Conservation (phyloP, 2,329 filamentous ascomycete genomes). For the Sporothrix schenckii region DNA sequence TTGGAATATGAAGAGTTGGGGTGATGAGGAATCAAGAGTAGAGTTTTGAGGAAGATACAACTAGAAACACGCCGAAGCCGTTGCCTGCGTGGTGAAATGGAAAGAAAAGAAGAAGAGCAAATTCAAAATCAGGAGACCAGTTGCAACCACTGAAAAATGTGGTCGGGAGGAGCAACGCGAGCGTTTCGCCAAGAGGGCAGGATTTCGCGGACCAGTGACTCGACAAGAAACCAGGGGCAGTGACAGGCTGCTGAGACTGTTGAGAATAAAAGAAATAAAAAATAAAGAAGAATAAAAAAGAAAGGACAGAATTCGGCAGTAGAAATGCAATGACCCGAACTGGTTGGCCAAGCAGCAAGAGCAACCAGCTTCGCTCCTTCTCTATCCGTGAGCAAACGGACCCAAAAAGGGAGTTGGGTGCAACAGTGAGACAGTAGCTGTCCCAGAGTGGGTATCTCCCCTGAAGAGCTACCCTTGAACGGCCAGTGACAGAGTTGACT, state of each 20-base stretch:
- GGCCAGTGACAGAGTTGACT: conserved; percentile 7
- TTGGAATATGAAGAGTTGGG: neutral
- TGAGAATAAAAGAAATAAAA: neutral
- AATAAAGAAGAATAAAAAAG: neutral
- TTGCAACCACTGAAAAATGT: neutral
- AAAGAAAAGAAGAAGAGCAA: neutral
- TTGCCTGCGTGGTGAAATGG: too few species aligned
- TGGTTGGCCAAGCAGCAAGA: conserved; percentile 30
- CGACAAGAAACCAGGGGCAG: neutral
- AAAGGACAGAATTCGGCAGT: neutral
- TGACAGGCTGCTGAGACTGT: neutral
- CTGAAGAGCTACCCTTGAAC: conserved; percentile 11
- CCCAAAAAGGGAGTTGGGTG: neutral
- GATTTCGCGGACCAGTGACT: conserved; percentile 9
- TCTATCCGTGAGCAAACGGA: neutral
- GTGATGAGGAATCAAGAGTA: neutral
- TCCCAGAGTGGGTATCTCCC: conserved; percentile 25
- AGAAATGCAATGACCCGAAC: neutral
- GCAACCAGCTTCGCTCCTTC: neutral
- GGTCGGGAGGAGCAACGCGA: conserved; percentile 3
- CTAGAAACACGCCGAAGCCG: neutral
- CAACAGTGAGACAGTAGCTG: conserved; percentile 13
- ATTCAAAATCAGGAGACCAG: neutral
- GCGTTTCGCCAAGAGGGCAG: conserved; percentile 21
- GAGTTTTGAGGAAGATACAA: neutral